Evolutionary conservation across 2,329 filamentous ascomycete genomes (phyloP).

Genomic region (Talaromyces albobiverticillius): DNA sequence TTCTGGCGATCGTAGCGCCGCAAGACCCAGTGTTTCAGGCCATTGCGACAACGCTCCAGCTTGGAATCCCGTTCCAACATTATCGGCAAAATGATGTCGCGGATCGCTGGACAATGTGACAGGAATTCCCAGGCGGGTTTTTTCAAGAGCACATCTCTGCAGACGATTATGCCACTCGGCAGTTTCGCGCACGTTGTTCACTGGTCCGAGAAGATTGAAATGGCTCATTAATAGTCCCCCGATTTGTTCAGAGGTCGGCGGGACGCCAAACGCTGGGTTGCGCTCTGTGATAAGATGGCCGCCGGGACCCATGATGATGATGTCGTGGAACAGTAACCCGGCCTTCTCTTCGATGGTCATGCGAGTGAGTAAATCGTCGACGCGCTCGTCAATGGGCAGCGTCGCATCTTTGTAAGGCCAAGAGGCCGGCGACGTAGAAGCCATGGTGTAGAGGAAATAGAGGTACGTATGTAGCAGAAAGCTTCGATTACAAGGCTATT

Average conservation of each 20-base stretch:
- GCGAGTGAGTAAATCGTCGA: slow-evolving; percentile 64
- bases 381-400: slow-evolving; percentile 61
- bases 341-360: slow-evolving; percentile 75
- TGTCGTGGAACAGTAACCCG: background rate
- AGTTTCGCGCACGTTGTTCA: background rate
- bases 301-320: background rate
- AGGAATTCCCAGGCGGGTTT: background rate
- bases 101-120: background rate
- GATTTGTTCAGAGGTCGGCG: background rate
- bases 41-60: slow-evolving; percentile 50
- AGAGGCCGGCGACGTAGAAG: too few relatives aligned
- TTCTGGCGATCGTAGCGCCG: slow-evolving; percentile 45
- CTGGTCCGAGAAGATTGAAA: background rate
- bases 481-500: too few relatives aligned
- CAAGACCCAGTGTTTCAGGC: slow-evolving; percentile 52
- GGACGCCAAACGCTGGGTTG: too few relatives aligned
- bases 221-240: background rate
- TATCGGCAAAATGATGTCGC: background rate
- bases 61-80: slow-evolving; percentile 38
- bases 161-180: background rate
- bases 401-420: slow-evolving; percentile 63
- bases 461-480: too few relatives aligned
- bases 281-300: background rate
- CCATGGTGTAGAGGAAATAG: too few relatives aligned
- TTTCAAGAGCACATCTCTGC: background rate